Evolutionary conservation across 306 rosid species (phyloP), one percentile per base, ranked within the genome.

Genomic region (Corylus heterophylla): DNA sequence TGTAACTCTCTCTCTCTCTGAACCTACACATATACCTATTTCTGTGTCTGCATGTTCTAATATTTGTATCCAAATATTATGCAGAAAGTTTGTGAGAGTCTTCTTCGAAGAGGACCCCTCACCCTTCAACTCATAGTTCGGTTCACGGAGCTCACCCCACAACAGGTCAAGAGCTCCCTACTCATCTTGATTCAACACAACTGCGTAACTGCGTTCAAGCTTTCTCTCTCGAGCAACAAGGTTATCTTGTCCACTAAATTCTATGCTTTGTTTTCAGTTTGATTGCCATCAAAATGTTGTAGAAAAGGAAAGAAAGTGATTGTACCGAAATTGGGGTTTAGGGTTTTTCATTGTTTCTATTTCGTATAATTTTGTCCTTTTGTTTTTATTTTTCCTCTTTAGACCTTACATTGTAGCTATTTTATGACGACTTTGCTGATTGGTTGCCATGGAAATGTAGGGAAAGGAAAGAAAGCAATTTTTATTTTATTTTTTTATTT

Each of bases 121-220:
- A 75, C 89, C 25, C 76, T 91, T 71, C 81, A 79, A 9, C 83
- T 37, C 31, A 48, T 91, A 44, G 54, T 88, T 68, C 87, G 89
- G 37, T 88, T 39, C 87, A 89, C 98, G 3, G 93, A 90, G 69
- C 93, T 95, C 56, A 84, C 86, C 12, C 76, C 78, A 39, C 87
- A 85, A 70, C 93, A 91, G 74, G 93, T 90, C 69, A 91, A 86
- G 76, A 95, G 89, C 81, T 90, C 98, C 37, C 83, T 95, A 35
- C 97, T 95, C 47, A 91, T 95, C 67, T 87, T 95, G 52, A 85
- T 92, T 79, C 98, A 95, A 74, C 97, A 95, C 80, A 95, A 95
- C 77, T 92, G 25, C 25, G 25, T 22, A 22, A 22, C 25, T 22
- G 97, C 77, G 93, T 82, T 52, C 98, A 95, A 81, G 83, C 96